Base-by-base conservation (phyloP, 179 eudicot species). In the Sideroxylon spinosum region DNA sequence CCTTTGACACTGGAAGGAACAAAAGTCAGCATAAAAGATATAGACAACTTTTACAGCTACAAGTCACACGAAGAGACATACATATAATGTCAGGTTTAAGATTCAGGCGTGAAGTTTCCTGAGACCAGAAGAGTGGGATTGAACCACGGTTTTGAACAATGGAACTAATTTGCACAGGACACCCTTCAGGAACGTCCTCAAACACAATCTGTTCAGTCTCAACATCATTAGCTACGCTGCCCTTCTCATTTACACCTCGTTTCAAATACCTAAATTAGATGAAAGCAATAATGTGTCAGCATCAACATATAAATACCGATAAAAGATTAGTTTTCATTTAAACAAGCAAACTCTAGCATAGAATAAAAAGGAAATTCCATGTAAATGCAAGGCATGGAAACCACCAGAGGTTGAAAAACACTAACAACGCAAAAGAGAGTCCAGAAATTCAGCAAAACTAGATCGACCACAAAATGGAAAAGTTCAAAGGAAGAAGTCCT, bases 81-180 rank as follows among this genome's bases (percentile, higher is more conserved):
- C 99, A 82, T 82, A 88, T 94, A 29, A 95, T 94, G 82, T 90
- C 96, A 68, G 99, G 98, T 79, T 94, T 95, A 65, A 92, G 68
- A 87, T 90, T 94, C 76, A 95, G 86, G 81, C 95, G 97, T 37
- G 99, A 94, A 26, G 99, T 94, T 81, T 95, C 99, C 84, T 95
- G 98, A 16, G 98, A 92, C 99, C 99, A 95, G 85, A 92, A 95
- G 71, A 95, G 94, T 63, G 99, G 99, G 76, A 95, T 95, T 75
- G 99, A 95, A 53, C 98, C 99, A 80, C 99, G 95, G 79, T 89
- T 93, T 84, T 95, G 99, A 74, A 95, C 97, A 80, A 95, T 84
- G 66, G 98, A 94, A 86, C 94, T 95, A 71, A 95, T 88, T 80
- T 83, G 89, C 75, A 78, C 76, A 32, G 92, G 87, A 68, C 76